Percentiles rank a stretch among this genome's conserved stretches.
These are phyloP conservation scores for Talaromyces thailandensis DNA, from an alignment of 495 filamentous ascomycete genomes.

Conservation along the genomic window DNA sequence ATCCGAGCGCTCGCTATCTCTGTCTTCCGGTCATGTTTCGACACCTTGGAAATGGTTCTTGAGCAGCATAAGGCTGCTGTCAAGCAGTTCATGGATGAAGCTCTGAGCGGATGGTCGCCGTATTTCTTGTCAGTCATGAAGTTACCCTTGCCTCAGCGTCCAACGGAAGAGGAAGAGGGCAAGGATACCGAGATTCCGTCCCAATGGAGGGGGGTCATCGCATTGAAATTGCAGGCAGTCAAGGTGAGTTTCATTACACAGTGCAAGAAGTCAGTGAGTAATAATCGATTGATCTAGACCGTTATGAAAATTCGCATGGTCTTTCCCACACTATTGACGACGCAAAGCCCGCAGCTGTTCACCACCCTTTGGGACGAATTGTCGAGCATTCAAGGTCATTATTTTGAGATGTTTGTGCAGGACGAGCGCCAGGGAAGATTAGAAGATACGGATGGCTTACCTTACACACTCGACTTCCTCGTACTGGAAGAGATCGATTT, in stretches of 20 bases:
- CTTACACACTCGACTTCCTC: slow-evolving; percentile 90
- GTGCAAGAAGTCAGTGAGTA: neutral
- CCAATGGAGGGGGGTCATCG: slow-evolving; percentile 68
- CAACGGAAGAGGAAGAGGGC: slow-evolving; percentile 46
- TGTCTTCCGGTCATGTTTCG: slow-evolving; percentile 84
- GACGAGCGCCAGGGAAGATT: slow-evolving; percentile 77
- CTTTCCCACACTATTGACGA: slow-evolving; percentile 71
- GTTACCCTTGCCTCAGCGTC: slow-evolving; percentile 55
- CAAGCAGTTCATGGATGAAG: slow-evolving; percentile 79
- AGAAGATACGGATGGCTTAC: slow-evolving; percentile 85
- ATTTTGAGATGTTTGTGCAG: slow-evolving; percentile 74
- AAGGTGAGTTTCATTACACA: slow-evolving; percentile 40
- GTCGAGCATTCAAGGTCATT: slow-evolving; percentile 55
- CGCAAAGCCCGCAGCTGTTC: slow-evolving; percentile 73
- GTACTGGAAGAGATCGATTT: slow-evolving; percentile 91
- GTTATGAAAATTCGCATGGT: slow-evolving; percentile 80
- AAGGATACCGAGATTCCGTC: slow-evolving; percentile 35
- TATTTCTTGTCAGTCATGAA: slow-evolving; percentile 73
- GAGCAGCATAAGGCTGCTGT: slow-evolving; percentile 81
- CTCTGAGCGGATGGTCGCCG: slow-evolving; percentile 73
- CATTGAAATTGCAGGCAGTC: slow-evolving; percentile 80
- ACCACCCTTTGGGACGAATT: slow-evolving; percentile 81
- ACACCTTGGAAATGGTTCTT: slow-evolving; percentile 91
- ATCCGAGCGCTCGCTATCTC: slow-evolving; percentile 76
- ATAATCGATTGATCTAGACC: slow-evolving; percentile 40